These are phyloP conservation scores for Coniferiporia sulphurascens DNA, from an alignment of 1,284 basidiomycete genomes.

Conservation along the genomic window DNA sequence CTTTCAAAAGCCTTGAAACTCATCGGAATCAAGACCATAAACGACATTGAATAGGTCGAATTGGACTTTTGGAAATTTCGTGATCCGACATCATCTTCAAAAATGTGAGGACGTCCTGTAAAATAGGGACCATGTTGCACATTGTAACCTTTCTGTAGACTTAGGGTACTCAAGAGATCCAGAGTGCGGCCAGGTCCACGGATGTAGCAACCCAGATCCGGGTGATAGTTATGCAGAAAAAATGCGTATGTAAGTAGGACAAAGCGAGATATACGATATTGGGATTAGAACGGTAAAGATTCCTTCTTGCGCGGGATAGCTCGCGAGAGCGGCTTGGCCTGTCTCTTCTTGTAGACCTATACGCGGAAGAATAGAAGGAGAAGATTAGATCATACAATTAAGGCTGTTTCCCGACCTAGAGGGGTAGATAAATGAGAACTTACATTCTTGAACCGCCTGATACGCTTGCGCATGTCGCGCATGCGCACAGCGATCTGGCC, in stretches of 20 bases:
- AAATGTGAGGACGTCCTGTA: too few relatives aligned
- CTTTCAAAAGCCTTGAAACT: too few relatives aligned
- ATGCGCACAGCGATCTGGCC: constrained; percentile 49
- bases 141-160: too few relatives aligned
- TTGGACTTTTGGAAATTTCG: too few relatives aligned
- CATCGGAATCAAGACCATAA: too few relatives aligned
- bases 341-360: constrained; percentile 13
- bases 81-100: too few relatives aligned
- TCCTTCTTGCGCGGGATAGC: constrained; percentile 13
- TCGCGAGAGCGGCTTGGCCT: constrained; percentile 10
- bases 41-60: too few relatives aligned
- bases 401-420: not conserved
- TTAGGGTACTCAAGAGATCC: too few relatives aligned
- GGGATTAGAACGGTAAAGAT: constrained; percentile 16
- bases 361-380: not conserved
- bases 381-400: not conserved
- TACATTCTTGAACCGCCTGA: constrained; percentile 60
- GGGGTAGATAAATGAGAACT: constrained; percentile 27
- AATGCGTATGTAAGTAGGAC: not conserved
- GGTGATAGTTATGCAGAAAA: not conserved
- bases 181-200: too few relatives aligned
- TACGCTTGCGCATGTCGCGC: constrained; percentile 61
- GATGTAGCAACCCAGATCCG: too few relatives aligned
- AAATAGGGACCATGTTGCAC: too few relatives aligned
- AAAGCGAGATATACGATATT: not conserved